Evolutionary conservation across 768 basidiomycete species (phyloP).

Genomic region (Russula virescens): DNA sequence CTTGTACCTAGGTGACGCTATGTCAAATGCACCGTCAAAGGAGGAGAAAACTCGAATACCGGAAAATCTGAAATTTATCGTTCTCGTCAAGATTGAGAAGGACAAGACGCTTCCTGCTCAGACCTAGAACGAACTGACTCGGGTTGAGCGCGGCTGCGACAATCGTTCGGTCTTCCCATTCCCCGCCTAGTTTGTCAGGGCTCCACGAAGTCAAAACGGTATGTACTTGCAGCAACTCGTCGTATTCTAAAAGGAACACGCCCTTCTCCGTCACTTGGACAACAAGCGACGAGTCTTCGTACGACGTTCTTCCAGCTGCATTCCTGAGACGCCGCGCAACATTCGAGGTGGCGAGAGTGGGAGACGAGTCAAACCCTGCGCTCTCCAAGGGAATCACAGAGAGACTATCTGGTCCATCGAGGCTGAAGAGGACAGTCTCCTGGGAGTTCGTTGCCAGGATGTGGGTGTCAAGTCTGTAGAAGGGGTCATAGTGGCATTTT

Average conservation of each 20-base stretch:
- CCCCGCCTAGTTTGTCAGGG: conserved; percentile 26
- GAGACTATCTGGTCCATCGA: conserved; percentile 44
- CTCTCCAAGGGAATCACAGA: conserved; percentile 34
- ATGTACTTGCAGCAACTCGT: conserved; percentile 41
- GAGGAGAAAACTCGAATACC: conserved; percentile 27
- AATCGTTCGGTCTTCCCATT: conserved; percentile 39
- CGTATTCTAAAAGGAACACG: conserved; percentile 52
- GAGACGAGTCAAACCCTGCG: conserved; percentile 42
- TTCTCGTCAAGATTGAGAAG: conserved; percentile 45
- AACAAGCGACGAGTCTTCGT: conserved; percentile 47
- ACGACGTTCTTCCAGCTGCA: conserved; percentile 26
- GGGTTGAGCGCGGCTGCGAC: conserved; percentile 66
- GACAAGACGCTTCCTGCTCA: conserved; percentile 48
- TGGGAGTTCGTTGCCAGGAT: conserved; percentile 56
- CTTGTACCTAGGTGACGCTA: conserved; percentile 9
- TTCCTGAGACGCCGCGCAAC: conserved; percentile 36
- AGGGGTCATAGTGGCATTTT: background rate
- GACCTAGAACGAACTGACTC: conserved; percentile 59
- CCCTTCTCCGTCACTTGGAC: conserved; percentile 68
- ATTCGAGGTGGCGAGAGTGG: conserved; percentile 63
- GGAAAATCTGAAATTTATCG: conserved; percentile 31
- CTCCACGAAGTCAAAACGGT: conserved; percentile 39
- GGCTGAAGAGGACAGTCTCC: conserved; percentile 48
- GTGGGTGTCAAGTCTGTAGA: conserved; percentile 45
- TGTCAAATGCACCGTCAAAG: background rate